Evolutionary conservation across 495 filamentous ascomycete genomes (phyloP).

Genomic region (Penicillium ochrochloron): DNA sequence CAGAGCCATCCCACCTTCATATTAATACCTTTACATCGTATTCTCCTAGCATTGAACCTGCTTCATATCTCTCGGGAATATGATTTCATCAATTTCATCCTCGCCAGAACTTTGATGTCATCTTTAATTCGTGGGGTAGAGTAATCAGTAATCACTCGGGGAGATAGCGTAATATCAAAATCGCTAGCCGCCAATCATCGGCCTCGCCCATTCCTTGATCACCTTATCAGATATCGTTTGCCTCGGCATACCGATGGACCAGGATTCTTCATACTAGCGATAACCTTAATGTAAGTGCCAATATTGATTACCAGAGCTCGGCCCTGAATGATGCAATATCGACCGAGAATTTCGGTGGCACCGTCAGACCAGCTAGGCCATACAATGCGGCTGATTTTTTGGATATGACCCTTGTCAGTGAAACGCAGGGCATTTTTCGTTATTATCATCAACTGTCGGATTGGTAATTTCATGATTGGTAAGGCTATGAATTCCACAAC

Average conservation of each 20-base stretch:
- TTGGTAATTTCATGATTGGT: background rate
- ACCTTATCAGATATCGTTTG: background rate
- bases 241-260: background rate
- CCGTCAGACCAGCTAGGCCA: background rate
- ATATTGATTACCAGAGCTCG: background rate
- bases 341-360: background rate
- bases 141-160: background rate
- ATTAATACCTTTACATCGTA: background rate
- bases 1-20: background rate
- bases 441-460: slow-evolving; percentile 1
- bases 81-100: background rate
- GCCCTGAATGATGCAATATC: background rate
- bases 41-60: background rate
- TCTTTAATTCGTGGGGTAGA: background rate
- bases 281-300: background rate
- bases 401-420: background rate
- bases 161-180: slow-evolving; percentile 16
- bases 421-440: background rate
- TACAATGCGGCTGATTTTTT: background rate
- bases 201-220: background rate
- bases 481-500: background rate
- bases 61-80: background rate
- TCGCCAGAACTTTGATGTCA: no score
- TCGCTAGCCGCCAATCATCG: background rate
- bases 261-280: background rate